Percentiles rank a stretch among this genome's conserved stretches.
Conservation (phyloP, 495 filamentous ascomycete genomes). For the Penicillium psychrofluorescens region DNA sequence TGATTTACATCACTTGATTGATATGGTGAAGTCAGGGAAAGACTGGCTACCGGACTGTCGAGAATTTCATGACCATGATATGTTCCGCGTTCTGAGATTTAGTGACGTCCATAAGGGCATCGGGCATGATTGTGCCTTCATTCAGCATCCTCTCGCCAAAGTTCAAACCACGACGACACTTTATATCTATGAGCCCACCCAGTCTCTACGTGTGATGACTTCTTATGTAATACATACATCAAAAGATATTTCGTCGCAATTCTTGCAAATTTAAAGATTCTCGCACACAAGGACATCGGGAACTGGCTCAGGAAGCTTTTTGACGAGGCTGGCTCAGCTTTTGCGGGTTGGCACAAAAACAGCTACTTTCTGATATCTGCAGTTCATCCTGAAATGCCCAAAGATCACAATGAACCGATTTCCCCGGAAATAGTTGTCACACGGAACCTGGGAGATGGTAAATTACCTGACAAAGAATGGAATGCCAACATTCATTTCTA, state of each 20-base stretch:
- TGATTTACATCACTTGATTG: conserved; percentile 1
- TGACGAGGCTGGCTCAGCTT: neutral
- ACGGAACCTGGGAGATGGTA: neutral
- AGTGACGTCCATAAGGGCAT: neutral
- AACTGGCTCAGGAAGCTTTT: neutral
- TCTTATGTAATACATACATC: neutral
- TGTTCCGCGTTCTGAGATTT: neutral
- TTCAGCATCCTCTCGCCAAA: neutral
- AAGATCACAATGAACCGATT: neutral
- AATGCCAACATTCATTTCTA: neutral
- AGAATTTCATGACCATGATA: neutral
- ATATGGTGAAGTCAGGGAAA: neutral
- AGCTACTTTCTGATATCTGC: neutral
- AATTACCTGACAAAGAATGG: neutral
- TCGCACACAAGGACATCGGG: neutral
- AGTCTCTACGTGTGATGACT: neutral
- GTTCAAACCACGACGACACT: neutral
- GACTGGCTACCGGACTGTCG: neutral
- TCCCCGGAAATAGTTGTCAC: neutral
- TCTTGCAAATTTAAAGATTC: neutral
- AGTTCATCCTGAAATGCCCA: neutral
- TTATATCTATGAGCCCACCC: neutral
- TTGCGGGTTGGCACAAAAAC: neutral
- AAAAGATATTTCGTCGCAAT: neutral
- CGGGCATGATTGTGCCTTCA: neutral